Base-by-base conservation (phyloP, 306 rosid species). In the Spatholobus suberectus region DNA sequence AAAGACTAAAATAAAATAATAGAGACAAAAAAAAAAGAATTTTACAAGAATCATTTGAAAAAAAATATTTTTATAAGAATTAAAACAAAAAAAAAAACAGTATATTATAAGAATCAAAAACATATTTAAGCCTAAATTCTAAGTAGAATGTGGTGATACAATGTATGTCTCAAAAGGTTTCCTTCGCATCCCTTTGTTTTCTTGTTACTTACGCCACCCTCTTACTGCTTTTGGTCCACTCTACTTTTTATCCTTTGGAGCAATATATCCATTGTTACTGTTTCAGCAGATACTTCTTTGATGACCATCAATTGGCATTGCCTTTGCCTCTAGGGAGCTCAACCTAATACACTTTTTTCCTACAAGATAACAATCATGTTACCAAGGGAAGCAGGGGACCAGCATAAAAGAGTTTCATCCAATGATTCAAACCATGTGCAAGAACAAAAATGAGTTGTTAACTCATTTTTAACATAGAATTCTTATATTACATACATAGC, bases 371-470 rank as follows among this genome's bases (percentile, higher is more conserved):
- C 8, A 68, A 83, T 51, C 75, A 77, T 71, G 79, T 63, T 47
- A 58, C 73, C 73, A 20, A 62, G 38, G 15, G 77, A 65, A 51
- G 12, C 3, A 18, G 77, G 52, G 83, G 81, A 86, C 83, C 89
- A 77, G 4, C 6, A 23, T 24, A 43, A 17, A 77, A 82, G 78
- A 44, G 75, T 76, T 82, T 43, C 77, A 77, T 72, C 37, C 20
- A 71, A 71, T 77, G 86, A 59, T 81, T 72, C 62, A 40, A 58
- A 74, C 55, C 91, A 90, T 85, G 90, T 90, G 90, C 82, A 78
- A 41, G 70, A 76, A 14, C 0, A 1, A 81, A 66, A 49, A 3
- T 67, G 69, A 73, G 70, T 58, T 81, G 79, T 75, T 47, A 58
- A 43, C 14, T 76, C 11, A 32, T 18, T 70, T 69, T 72, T 35